Evolutionary conservation across 2,329 filamentous ascomycete species (phyloP).

Genomic region (Colletotrichum coccodes): DNA sequence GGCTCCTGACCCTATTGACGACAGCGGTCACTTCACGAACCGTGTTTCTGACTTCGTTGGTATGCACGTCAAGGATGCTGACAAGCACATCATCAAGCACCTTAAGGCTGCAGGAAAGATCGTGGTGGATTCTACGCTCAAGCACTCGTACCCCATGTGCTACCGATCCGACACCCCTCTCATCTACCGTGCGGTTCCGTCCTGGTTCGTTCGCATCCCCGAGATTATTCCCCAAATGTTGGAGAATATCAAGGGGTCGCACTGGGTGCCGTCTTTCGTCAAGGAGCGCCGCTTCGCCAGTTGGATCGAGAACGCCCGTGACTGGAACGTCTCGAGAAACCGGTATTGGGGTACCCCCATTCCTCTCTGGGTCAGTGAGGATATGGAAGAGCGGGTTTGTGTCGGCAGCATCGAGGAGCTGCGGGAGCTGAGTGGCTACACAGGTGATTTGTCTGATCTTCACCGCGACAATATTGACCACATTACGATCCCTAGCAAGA

Average conservation of each 20-base stretch:
- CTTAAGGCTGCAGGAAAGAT: conserved; percentile 81
- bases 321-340: conserved; percentile 96
- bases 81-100: conserved; percentile 92
- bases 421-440: conserved; percentile 85
- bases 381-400: conserved; percentile 86
- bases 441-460: conserved; percentile 84
- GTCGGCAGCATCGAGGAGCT: conserved; percentile 87
- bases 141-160: conserved; percentile 93
- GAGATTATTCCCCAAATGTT: conserved; percentile 88
- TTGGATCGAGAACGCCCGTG: conserved; percentile 90
- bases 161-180: conserved; percentile 94
- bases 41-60: conserved; percentile 85
- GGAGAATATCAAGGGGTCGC: conserved; percentile 87
- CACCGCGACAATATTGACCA: conserved; percentile 94
- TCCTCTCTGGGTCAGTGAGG: conserved; percentile 91
- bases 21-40: conserved; percentile 80
- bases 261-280: conserved; percentile 92
- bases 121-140: conserved; percentile 86
- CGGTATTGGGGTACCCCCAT: conserved; percentile 96
- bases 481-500: conserved; percentile 92
- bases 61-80: conserved; percentile 89
- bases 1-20: conserved; percentile 93
- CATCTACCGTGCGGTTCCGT: conserved; percentile 91
- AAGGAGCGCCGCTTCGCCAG: conserved; percentile 91
- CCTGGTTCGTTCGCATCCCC: conserved; percentile 93